phyloP scores from a whole-genome alignment of 148 eudicot genomes.

The Selenicereus undatus region DNA sequence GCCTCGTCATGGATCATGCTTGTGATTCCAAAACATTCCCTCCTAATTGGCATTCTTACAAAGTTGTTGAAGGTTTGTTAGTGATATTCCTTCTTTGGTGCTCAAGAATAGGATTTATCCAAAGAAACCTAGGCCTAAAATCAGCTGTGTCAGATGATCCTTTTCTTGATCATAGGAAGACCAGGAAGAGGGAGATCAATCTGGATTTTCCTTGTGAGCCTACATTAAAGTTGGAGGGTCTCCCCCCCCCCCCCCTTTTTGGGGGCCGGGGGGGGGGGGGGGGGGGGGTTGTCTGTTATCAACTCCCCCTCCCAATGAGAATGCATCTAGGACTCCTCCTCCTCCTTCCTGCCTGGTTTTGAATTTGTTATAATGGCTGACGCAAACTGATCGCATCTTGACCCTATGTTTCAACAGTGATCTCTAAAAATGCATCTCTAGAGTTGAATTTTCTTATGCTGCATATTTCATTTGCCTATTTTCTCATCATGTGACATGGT shows the following conservation, averaged over 20 bases:
- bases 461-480: background rate
- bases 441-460: background rate
- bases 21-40: background rate
- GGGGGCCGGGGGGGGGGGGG: too few species aligned
- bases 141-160: too few species aligned
- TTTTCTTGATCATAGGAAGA: background rate
- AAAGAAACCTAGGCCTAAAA: background rate
- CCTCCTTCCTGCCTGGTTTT: background rate
- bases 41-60: background rate
- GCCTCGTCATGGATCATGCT: background rate
- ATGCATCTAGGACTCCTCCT: too few species aligned
- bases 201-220: background rate
- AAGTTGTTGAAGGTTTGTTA: background rate
- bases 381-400: background rate
- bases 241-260: too few species aligned
- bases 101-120: background rate
- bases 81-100: background rate
- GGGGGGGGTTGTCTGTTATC: too few species aligned
- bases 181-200: background rate
- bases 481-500: background rate
- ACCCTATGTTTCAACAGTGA: background rate
- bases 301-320: background rate
- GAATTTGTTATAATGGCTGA: background rate
- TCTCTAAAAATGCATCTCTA: background rate
- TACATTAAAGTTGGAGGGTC: background rate